These are phyloP conservation scores for Xylariaceae sp. DNA, from an alignment of 2,329 filamentous ascomycete species.

Conservation along the genomic window DNA sequence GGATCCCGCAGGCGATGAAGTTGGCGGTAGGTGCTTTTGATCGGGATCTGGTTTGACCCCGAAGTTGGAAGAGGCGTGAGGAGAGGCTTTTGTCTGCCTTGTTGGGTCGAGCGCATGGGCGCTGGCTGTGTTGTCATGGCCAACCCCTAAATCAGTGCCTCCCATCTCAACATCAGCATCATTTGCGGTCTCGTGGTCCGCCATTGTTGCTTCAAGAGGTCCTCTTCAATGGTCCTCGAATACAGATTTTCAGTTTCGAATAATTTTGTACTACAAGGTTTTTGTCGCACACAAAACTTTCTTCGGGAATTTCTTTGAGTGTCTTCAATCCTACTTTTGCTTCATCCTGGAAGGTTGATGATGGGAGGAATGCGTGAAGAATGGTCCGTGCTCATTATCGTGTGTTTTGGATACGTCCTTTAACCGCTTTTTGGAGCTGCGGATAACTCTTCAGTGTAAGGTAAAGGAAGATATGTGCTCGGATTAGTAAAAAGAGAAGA, in stretches of 20 bases:
- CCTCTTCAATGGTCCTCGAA: background rate
- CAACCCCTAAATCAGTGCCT: conserved; percentile 28
- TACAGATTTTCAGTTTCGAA: background rate
- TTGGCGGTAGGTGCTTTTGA: conserved; percentile 24
- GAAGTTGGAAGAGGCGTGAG: conserved; percentile 24
- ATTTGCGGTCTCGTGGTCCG: conserved; percentile 26
- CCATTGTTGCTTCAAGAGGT: conserved; percentile 21
- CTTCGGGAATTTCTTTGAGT: background rate
- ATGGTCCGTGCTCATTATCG: conserved; percentile 25
- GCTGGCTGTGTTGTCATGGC: conserved; percentile 26
- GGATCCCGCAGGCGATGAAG: conserved; percentile 34
- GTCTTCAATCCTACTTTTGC: conserved; percentile 19
- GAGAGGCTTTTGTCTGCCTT: conserved; percentile 6
- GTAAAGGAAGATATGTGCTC: background rate
- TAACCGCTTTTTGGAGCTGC: background rate
- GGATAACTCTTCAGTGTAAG: background rate
- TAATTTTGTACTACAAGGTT: background rate
- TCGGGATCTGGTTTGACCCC: conserved; percentile 39
- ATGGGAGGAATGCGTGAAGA: conserved; percentile 3
- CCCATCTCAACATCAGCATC: conserved; percentile 41
- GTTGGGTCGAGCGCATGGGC: background rate
- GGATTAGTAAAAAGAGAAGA: background rate
- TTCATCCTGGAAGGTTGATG: conserved; percentile 24
- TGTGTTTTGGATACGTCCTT: background rate
- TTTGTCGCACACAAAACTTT: background rate